phyloP scores from a whole-genome alignment of 73 alveolate genomes.

The Tetrahymena thermophila region DNA sequence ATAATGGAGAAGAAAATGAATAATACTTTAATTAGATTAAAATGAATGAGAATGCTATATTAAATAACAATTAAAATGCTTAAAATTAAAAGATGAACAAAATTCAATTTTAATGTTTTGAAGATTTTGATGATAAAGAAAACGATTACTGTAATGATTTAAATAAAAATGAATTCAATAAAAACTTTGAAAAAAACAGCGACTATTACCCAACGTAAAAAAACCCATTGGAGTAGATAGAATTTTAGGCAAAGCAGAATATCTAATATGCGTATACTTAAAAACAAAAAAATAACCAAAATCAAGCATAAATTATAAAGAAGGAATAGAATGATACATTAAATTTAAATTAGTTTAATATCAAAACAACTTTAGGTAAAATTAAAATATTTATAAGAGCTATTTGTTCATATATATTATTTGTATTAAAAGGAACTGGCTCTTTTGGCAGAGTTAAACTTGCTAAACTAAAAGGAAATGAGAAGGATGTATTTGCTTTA shows the following conservation, averaged over 20 bases:
- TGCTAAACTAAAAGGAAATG: constrained; percentile 61
- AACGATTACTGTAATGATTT: neutral
- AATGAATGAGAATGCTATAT: neutral
- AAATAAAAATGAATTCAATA: neutral
- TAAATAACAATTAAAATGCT: neutral
- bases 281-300: neutral
- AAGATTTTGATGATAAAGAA: neutral
- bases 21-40: neutral
- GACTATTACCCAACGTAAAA: neutral
- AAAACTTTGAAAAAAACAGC: neutral
- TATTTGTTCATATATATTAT: neutral
- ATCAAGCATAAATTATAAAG: neutral
- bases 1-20: neutral
- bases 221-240: neutral
- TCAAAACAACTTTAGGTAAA: neutral
- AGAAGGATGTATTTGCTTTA: constrained; percentile 80
- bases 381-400: neutral
- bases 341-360: neutral
- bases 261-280: neutral
- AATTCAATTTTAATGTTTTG: neutral
- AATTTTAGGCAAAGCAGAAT: neutral
- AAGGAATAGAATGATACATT: neutral
- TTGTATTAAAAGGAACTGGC: constrained; percentile 78
- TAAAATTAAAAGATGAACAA: neutral
- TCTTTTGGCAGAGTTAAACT: constrained; percentile 92